Evolutionary conservation across 768 basidiomycete genomes (phyloP), one percentile per base, ranked within the genome.

Genomic region (Imleria badia): DNA sequence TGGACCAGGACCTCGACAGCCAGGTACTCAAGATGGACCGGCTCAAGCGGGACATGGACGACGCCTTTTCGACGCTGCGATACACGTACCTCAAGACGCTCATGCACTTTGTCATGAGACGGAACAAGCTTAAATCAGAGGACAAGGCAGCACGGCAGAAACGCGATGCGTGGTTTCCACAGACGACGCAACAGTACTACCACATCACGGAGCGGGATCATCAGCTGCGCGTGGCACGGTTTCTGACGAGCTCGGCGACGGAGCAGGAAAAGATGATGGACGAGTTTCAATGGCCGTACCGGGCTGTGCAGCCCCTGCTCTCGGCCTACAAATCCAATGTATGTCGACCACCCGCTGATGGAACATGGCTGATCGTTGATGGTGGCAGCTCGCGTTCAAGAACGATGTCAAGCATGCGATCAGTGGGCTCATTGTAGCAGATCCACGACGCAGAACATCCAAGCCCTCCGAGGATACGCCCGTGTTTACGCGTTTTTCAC

Each of bases 221-320:
- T 0, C 75, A 81, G 67, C 62, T 79, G n/a, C 76, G 83, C 2
- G 72, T 77, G 10, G 82, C 82, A 20, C 70, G 72, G 45, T 84
- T 82, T 60, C 67, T 86, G 30, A 43, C 52, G 22, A 34, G 54
- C 6, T 51, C 66, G 31, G 45, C 50, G 10, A 23, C 45, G 7
- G 71, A 67, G 33, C 72, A 76, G 56, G 83, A 85, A 49, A 76
- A 56, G 60, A 78, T 81, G 74, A 60, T 78, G 64, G 60, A 56
- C 29, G 74, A 81, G 48, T 84, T 72, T 62, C 68, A 72, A 1
- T 86, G 84, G 85, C 74, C 76, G 0, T 81, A 72, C 69, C 72
- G 76, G 38, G 77, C 79, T 49, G 78, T 79, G 19, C 60, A 71
- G 14, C 75, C 80, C 3, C 70, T 86, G 40, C 56, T 70, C 35